Evolutionary conservation across 495 filamentous ascomycete genomes (phyloP).

Genomic region (Friedmanniomyces endolithicus): DNA sequence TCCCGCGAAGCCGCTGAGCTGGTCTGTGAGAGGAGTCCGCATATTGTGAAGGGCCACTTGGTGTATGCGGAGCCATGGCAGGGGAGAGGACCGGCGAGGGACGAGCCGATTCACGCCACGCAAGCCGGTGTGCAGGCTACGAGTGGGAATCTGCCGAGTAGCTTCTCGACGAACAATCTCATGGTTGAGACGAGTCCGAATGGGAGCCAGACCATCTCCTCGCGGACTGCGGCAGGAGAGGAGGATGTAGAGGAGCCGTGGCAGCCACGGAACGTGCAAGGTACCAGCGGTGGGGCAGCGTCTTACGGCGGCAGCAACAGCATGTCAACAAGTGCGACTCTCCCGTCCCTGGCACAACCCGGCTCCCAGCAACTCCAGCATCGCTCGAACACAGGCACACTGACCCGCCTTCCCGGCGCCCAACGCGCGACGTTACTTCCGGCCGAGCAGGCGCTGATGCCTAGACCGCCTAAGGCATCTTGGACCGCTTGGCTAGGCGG

Average conservation of each 20-base stretch:
- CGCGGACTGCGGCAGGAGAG: conserved; percentile 45
- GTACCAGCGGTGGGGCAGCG: neutral
- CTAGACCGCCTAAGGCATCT: conserved; percentile 24
- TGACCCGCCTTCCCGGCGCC: conserved; percentile 22
- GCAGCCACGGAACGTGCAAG: neutral
- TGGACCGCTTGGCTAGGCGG: conserved; percentile 37
- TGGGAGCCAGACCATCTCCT: conserved; percentile 32
- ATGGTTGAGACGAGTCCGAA: conserved; percentile 1
- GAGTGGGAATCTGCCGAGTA: conserved; percentile 10
- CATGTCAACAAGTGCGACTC: neutral
- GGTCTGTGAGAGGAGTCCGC: conserved; percentile 62
- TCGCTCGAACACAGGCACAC: neutral
- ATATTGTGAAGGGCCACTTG: conserved; percentile 59
- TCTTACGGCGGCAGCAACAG: neutral
- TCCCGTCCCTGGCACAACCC: neutral
- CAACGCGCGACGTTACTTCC: conserved; percentile 24
- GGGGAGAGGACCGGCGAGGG: conserved; percentile 53
- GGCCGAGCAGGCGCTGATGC: conserved; percentile 28
- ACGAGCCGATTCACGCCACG: conserved; percentile 42
- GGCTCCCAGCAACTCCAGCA: neutral
- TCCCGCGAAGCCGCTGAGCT: conserved; percentile 64
- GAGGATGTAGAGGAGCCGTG: neutral
- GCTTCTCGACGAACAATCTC: conserved; percentile 9
- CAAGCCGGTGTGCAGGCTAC: conserved; percentile 17
- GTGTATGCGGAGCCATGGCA: conserved; percentile 69